Evolutionary conservation across 1,284 basidiomycete genomes (phyloP).

Genomic region (Trichosporon sp.): DNA sequence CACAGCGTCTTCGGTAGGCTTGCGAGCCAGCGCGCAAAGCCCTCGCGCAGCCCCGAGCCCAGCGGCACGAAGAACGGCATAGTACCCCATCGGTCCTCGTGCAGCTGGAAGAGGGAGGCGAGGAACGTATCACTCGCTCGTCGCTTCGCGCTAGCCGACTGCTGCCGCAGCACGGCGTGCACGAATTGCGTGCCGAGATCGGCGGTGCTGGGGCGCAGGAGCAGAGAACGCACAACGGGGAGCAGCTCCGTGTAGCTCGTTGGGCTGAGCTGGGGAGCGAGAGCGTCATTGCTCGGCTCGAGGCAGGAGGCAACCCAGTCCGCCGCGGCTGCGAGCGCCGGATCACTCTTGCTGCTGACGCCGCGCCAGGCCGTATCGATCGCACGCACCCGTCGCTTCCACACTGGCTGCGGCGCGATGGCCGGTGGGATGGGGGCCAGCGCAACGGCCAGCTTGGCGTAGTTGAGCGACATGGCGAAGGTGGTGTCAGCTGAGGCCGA

Average conservation of each 20-base stretch:
- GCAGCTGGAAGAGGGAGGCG: constrained; percentile 61
- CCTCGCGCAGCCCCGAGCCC: constrained; percentile 20
- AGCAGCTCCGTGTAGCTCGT: constrained; percentile 64
- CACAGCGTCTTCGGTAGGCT: constrained; percentile 74
- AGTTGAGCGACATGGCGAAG: constrained; percentile 56
- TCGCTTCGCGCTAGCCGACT: constrained; percentile 41
- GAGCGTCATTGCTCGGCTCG: constrained; percentile 43
- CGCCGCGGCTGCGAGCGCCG: constrained; percentile 39
- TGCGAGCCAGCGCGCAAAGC: constrained; percentile 47
- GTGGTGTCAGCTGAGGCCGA: constrained; percentile 9
- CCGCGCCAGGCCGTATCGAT: constrained; percentile 31
- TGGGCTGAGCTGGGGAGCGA: constrained; percentile 54
- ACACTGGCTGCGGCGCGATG: constrained; percentile 20
- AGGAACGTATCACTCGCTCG: constrained; percentile 58
- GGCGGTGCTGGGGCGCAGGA: constrained; percentile 51
- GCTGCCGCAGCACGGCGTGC: constrained; percentile 38
- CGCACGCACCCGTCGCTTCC: constrained; percentile 28
- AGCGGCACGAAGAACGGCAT: constrained; percentile 40
- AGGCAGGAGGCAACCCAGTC: constrained; percentile 66
- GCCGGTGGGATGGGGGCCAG: constrained; percentile 26
- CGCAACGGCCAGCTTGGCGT: constrained; percentile 43
- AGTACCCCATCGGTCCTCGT: constrained; percentile 35
- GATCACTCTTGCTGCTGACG: constrained; percentile 11
- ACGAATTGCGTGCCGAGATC: constrained; percentile 25
- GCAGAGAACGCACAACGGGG: constrained; percentile 76